Evolutionary conservation across 345 rosid genomes (phyloP).

Genomic region (Chamaenerion angustifolium): DNA sequence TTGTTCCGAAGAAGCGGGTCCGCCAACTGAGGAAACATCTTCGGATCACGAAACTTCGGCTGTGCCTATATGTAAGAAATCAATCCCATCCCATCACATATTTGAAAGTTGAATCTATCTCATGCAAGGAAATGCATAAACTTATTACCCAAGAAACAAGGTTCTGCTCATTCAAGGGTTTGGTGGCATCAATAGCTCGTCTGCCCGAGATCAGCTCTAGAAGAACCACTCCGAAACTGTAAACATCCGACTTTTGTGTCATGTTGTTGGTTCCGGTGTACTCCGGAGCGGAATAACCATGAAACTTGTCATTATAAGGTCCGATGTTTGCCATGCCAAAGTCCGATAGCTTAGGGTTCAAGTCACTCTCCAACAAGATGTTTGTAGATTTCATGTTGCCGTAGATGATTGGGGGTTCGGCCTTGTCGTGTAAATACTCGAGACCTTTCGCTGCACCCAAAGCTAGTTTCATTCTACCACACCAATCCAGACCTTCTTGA

Average conservation of each 20-base stretch:
- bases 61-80: slow-evolving; percentile 10
- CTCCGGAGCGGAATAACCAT: slow-evolving; percentile 20
- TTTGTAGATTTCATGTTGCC: slow-evolving; percentile 18
- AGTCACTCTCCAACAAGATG: slow-evolving; percentile 14
- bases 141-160: slow-evolving; percentile 19
- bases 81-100: not conserved
- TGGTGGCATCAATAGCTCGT: slow-evolving; percentile 15
- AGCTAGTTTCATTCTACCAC: slow-evolving; percentile 15
- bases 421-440: slow-evolving; percentile 19
- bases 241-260: slow-evolving; percentile 18
- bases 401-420: slow-evolving; percentile 16
- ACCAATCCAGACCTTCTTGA: slow-evolving; percentile 11
- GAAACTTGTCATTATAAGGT: slow-evolving; percentile 9
- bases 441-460: slow-evolving; percentile 19
- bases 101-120: not conserved
- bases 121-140: not conserved
- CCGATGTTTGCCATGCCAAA: slow-evolving; percentile 17
- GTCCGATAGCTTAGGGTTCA: slow-evolving; percentile 17
- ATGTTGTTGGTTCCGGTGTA: slow-evolving; percentile 10
- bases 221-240: slow-evolving; percentile 18
- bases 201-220: slow-evolving; percentile 18
- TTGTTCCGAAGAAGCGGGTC: slow-evolving; percentile 13
- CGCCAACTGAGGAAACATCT: slow-evolving; percentile 12
- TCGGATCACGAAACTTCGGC: slow-evolving; percentile 18
- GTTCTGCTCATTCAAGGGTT: slow-evolving; percentile 17